Base-by-base conservation (phyloP, 2,329 filamentous ascomycete species). In the Lachnellula occidentalis region DNA sequence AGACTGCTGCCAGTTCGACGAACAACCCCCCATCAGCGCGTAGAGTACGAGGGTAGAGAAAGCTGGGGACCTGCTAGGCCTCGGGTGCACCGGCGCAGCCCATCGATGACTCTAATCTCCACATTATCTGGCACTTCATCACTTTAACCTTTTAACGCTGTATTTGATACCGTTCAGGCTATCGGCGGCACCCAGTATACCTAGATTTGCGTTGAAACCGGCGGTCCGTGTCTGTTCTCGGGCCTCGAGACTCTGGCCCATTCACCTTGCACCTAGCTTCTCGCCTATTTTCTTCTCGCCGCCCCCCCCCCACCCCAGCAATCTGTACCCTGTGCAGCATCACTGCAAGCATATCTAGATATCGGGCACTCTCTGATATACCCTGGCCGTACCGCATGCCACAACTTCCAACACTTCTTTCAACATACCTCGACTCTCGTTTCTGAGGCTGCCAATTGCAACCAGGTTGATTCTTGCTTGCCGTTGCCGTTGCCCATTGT, bases 201-300 rank as follows among this genome's bases (percentile, higher is more conserved):
- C n/a, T 31, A 45, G 39, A 6, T 5, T 24, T 50, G 37, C 55
- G 51, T 53, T 60, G 58, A 56, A 55, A 57, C 58, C 55, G 50
- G 42, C 53, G 50, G 55, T 45, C 55, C 55, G 55, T 58, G 58
- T 51, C 36, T 45, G 48, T 41, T 24, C 24, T 5, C 5, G 47
- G 54, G 45, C 14, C 24, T 27, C 9, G 3, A 21, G 9, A 24
- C 39, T 45, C 42, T 45, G 5, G 12, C 45, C 14, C 15, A 19
- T 31, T 5, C 24, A 37, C 50, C 45, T 14, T 21, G 34, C 48
- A 39, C 4, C 31, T 49, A 49, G 48, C 49, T 37, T 55, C 52
- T 34, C 50, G 17, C 22, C 41, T 39, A 49, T 46, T 55, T 43
- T 5, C 7, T 34, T 41, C 17, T 43, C 37, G 37, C 42, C 45